Conservation (phyloP, 805 yeast species). For the Zygosaccharomyces lentus region DNA sequence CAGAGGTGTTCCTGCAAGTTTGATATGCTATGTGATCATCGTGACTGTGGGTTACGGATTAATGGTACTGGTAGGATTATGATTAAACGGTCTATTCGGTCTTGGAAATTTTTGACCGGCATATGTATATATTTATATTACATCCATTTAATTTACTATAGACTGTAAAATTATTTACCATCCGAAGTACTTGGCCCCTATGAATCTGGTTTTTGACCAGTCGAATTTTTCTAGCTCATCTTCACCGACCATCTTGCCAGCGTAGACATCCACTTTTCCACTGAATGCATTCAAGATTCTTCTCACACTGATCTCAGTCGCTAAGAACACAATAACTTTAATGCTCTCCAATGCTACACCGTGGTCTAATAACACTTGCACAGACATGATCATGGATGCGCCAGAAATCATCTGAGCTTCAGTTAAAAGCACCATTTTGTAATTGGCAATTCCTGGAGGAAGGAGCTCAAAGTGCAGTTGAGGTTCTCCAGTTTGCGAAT, state of each 20-base stretch:
- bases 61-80: conserved; percentile 50
- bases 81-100: background rate
- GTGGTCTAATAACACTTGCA: conserved; percentile 81
- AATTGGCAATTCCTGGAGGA: conserved; percentile 42
- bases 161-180: conserved; percentile 18
- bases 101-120: background rate
- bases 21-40: conserved; percentile 67
- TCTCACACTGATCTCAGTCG: conserved; percentile 74
- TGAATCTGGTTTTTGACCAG: conserved; percentile 62
- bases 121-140: background rate
- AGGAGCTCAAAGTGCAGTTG: conserved; percentile 77
- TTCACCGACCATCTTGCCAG: conserved; percentile 57
- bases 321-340: conserved; percentile 62
- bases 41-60: conserved; percentile 75
- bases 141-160: background rate
- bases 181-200: conserved; percentile 78
- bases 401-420: conserved; percentile 91
- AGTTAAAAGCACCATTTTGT: conserved; percentile 54
- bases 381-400: conserved; percentile 92
- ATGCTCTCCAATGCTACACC: conserved; percentile 60
- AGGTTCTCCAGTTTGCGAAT: conserved; percentile 88
- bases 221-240: conserved; percentile 43
- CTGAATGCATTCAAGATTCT: conserved; percentile 74
- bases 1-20: conserved; percentile 84
- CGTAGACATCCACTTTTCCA: conserved; percentile 53